Conservation (phyloP, 2,329 filamentous ascomycete genomes). For the Xylariaceae sp. region DNA sequence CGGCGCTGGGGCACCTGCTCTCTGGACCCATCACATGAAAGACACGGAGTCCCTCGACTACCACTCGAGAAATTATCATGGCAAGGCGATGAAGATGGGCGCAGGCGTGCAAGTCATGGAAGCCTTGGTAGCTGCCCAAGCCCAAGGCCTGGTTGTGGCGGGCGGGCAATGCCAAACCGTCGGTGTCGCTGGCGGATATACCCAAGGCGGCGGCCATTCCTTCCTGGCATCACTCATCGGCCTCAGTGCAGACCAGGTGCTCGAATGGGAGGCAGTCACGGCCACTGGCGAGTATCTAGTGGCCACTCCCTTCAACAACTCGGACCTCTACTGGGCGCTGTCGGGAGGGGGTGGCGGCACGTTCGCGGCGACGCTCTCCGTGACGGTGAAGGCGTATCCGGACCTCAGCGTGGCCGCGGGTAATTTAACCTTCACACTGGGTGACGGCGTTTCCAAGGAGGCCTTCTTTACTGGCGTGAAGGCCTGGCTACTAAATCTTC, state of each 20-base stretch:
- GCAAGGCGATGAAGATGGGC: slow-evolving; percentile 44
- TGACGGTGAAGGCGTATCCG: slow-evolving; percentile 44
- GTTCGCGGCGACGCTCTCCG: slow-evolving; percentile 48
- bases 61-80: slow-evolving; percentile 34
- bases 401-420: slow-evolving; percentile 35
- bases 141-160: slow-evolving; percentile 32
- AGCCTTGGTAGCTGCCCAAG: slow-evolving; percentile 29
- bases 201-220: slow-evolving; percentile 52
- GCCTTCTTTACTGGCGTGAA: neutral
- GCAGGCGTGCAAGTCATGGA: slow-evolving; percentile 46
- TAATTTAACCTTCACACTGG: slow-evolving; percentile 33
- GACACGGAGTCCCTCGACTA: slow-evolving; percentile 30
- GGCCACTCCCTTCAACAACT: slow-evolving; percentile 36
- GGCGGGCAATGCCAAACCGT: slow-evolving; percentile 44
- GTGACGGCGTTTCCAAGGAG: slow-evolving; percentile 5
- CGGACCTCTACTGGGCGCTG: slow-evolving; percentile 57
- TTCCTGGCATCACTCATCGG: slow-evolving; percentile 44
- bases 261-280: slow-evolving; percentile 49
- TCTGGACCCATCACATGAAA: slow-evolving; percentile 38
- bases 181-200: slow-evolving; percentile 50
- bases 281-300: slow-evolving; percentile 39
- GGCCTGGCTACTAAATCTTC: slow-evolving; percentile 1
- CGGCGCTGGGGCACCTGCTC: slow-evolving; percentile 34
- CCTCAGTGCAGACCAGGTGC: slow-evolving; percentile 49
- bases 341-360: slow-evolving; percentile 51